Evolutionary conservation across 371 early-diverging fungal species (phyloP).

Genomic region (Mycotypha africana): DNA sequence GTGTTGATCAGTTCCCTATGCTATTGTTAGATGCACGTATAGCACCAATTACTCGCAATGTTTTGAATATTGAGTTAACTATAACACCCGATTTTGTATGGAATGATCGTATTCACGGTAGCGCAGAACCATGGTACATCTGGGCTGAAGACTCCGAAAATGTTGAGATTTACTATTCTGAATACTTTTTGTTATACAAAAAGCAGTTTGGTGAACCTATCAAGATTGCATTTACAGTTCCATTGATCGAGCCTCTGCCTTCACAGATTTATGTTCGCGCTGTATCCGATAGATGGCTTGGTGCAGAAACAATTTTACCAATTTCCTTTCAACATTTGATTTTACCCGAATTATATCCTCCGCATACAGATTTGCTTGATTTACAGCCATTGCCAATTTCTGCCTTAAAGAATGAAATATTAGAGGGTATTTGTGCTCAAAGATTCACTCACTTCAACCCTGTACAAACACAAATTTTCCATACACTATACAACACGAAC

Average conservation of each 20-base stretch:
- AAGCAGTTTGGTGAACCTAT: conserved; percentile 47
- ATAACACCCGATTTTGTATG: conserved; percentile 87
- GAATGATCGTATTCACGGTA: conserved; percentile 87
- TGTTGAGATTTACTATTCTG: conserved; percentile 52
- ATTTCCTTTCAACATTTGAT: conserved; percentile 90
- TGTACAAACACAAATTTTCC: conserved; percentile 97
- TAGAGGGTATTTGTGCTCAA: conserved; percentile 75
- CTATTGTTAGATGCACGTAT: conserved; percentile 74
- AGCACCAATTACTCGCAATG: conserved; percentile 89
- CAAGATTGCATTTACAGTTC: conserved; percentile 83
- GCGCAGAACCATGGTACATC: conserved; percentile 89
- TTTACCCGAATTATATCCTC: conserved; percentile 75
- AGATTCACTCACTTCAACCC: conserved; percentile 95
- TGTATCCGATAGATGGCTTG: conserved; percentile 92
- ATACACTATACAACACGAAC: conserved; percentile 84
- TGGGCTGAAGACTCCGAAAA: conserved; percentile 85
- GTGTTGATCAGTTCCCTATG: conserved; percentile 83
- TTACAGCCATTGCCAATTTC: conserved; percentile 84
- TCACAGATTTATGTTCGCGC: conserved; percentile 85
- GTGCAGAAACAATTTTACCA: conserved; percentile 77
- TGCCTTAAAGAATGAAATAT: conserved; percentile 71
- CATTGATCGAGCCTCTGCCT: conserved; percentile 83
- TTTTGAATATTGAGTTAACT: conserved; percentile 75
- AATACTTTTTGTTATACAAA: conserved; percentile 46
- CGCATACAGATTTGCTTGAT: conserved; percentile 86